Base-by-base conservation (phyloP, 2,329 filamentous ascomycete genomes). In the Emmonsiellopsis sp. region DNA sequence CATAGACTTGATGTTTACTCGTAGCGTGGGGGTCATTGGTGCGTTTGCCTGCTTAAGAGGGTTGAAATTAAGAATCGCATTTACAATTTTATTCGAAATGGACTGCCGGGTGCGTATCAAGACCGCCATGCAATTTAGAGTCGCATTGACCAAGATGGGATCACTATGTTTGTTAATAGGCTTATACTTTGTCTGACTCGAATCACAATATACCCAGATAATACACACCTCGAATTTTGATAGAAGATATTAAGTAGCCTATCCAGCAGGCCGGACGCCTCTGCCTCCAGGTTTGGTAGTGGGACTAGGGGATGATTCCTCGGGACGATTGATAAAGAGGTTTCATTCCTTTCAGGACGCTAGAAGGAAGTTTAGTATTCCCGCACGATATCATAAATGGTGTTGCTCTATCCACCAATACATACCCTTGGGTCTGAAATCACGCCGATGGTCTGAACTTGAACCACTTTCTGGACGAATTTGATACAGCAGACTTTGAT, bases 401-500 rank as follows among this genome's bases (percentile, higher is more conserved):
- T 5, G 5, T 26, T 4, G n/a, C 7, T 53, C 31, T 51, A 15
- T 16, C 44, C 20, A 35, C 32, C 7, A 15, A 45, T 44, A 75
- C 81, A 69, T 80, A 95, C 89, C 75, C 89, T 84, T 61, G 87
- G 86, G 66, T 97, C 92, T 53, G 83, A 78, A 61, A 88, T 87
- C 55, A 85, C 74, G 46, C 89, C 89, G n/a, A 85, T 84, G 9
- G 89, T 96, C 71, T 98, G 92, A 15, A 90, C 88, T 60, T 96
- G 81, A 44, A 98, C 87, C 44, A 97, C 89, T 58, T 89, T 84
- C 73, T 98, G 92, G 38, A 89, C 86, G 70, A 98, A 98, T 71
- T 98, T 98, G 78, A 97, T 86, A 74, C 93, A 97, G 76, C 90
- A 95, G 68, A 97, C 85, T 63, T 85, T 85, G 58, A 97, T 82